Conservation (phyloP, 345 rosid species). For the Luvunga scandens region DNA sequence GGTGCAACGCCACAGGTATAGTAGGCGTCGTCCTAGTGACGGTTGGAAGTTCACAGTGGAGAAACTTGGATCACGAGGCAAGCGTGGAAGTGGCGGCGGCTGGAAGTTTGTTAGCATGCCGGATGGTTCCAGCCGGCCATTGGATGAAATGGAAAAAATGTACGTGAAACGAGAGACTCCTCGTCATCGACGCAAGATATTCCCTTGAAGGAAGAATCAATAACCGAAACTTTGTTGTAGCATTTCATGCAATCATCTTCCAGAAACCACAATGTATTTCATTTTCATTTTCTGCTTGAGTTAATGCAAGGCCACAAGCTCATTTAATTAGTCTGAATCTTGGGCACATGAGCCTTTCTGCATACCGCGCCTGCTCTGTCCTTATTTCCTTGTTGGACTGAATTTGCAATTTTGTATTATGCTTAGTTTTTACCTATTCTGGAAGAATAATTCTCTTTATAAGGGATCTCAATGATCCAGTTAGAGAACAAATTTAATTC, state of each 20-base stretch:
- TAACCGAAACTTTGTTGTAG: not conserved
- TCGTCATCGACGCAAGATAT: constrained; percentile 68
- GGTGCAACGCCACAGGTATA: constrained; percentile 84
- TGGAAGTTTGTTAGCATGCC: constrained; percentile 95
- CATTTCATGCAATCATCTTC: not conserved
- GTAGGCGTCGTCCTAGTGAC: constrained; percentile 68
- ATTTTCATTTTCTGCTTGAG: not conserved
- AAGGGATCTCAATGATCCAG: not conserved
- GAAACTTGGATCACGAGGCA: constrained; percentile 74
- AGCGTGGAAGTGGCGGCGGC: constrained; percentile 88
- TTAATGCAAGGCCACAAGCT: not conserved
- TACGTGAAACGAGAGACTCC: constrained; percentile 85
- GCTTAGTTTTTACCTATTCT: not conserved
- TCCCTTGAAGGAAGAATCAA: constrained; percentile 33
- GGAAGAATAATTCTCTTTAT: not conserved
- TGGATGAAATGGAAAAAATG: constrained; percentile 78
- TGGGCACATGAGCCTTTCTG: not conserved
- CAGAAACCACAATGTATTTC: not conserved
- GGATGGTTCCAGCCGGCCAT: constrained; percentile 84
- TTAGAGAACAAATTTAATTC: not conserved
- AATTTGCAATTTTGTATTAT: not conserved
- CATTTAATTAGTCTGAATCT: not conserved
- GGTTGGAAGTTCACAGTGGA: constrained; percentile 92
- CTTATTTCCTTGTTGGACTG: not conserved
- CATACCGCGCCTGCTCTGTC: not conserved